Percentiles rank a stretch among this genome's conserved stretches.
Conservation (phyloP, 2,329 filamentous ascomycete species). For the Penicillium digitatum region DNA sequence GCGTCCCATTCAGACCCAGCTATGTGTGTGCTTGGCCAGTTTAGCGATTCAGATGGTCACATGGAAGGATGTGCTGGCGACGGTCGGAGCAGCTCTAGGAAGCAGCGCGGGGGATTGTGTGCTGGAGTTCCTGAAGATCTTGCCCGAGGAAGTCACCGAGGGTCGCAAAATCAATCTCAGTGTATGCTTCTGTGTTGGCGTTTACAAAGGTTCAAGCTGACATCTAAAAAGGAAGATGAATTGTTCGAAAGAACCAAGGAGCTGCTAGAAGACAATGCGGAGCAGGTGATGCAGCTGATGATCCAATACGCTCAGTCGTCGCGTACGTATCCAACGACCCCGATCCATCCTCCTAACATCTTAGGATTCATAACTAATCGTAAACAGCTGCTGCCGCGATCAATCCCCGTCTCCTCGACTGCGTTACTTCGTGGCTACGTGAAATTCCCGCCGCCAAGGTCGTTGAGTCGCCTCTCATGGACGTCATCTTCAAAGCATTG, state of each 20-base stretch:
- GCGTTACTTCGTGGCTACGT: slow-evolving; percentile 92
- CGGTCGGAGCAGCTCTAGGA: slow-evolving; percentile 72
- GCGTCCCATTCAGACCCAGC: slow-evolving; percentile 78
- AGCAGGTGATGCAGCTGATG: slow-evolving; percentile 79
- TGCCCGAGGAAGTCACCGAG: slow-evolving; percentile 98
- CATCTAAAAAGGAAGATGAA: slow-evolving; percentile 77
- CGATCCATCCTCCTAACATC: neutral
- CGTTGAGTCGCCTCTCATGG: slow-evolving; percentile 78
- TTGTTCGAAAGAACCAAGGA: slow-evolving; percentile 79
- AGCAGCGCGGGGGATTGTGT: slow-evolving; percentile 74
- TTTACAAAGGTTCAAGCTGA: neutral
- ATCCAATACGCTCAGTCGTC: slow-evolving; percentile 91
- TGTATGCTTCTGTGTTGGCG: slow-evolving; percentile 64
- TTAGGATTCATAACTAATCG: slow-evolving; percentile 19
- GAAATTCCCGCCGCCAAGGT: slow-evolving; percentile 83
- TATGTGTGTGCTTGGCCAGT: slow-evolving; percentile 91
- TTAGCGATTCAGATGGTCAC: slow-evolving; percentile 92
- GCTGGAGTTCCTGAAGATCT: slow-evolving; percentile 91
- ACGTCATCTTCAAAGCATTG: slow-evolving; percentile 73
- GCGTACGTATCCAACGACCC: slow-evolving; percentile 49
- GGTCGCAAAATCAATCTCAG: slow-evolving; percentile 98
- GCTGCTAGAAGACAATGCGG: slow-evolving; percentile 83
- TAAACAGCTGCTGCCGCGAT: slow-evolving; percentile 66
- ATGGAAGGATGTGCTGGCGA: slow-evolving; percentile 88
- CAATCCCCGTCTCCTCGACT: slow-evolving; percentile 88